Base-by-base conservation (phyloP, 495 filamentous ascomycete species). In the Daldinia vernicosa region DNA sequence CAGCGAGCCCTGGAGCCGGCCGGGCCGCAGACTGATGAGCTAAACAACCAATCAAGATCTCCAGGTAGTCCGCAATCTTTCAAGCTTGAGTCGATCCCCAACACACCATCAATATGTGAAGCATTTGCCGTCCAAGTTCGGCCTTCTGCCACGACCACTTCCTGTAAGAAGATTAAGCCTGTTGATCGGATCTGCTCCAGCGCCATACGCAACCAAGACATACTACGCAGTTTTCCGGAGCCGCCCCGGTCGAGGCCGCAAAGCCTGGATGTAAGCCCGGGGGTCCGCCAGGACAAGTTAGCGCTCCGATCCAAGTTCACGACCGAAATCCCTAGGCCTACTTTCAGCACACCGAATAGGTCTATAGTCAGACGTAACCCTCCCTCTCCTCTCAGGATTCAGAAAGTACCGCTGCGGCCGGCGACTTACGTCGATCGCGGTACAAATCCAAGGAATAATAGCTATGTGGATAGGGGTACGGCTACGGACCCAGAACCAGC, bases 151-250 rank as follows among this genome's bases (percentile, higher is more conserved):
- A 28, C 62, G 26, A 47, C 61, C 11, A 28, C 37, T 26, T 63
- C 59, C 40, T 58, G 60, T 43, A 70, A 64, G 66, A 70, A 70
- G 40, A 60, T 45, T 1, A 71, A 37, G 47, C 67, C 75, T 6
- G 75, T 76, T 27, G 73, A 77, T 64, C 73, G 63, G 14, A 69
- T 75, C 5, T 71, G 74, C 61, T 68, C 70, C 47, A 60, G 69
- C 54, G 58, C 67, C 39, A 63, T 74, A 52, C 67, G 68, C 9
- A 74, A 76, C 40, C 65, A 77, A 37, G 73, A 77, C 35, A 71
- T 67, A 19, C 50, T 75, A n/a, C 62, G 69, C 43, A 75, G 60
- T 53, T 69, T 66, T 33, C 65, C 70, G 5, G 24, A 60, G 27
- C 70, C 65, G 3, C 68, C 71, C 7, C 56, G 61, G 22, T 66